phyloP scores from a whole-genome alignment of 2,329 filamentous ascomycete genomes.

The Rhytidhysteron rufulum region DNA sequence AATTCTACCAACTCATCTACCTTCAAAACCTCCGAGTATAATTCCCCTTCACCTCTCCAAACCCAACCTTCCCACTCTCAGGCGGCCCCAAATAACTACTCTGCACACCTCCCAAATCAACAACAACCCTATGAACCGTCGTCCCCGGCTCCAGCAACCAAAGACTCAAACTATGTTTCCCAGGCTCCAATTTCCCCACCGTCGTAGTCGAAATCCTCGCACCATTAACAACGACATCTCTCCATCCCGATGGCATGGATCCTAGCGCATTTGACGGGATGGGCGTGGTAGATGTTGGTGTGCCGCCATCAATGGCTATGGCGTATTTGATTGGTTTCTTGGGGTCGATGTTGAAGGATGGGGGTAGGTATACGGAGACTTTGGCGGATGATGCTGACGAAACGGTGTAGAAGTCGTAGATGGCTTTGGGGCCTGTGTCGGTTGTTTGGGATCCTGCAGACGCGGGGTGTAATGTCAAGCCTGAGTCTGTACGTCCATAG shows the following conservation, averaged over 20 bases:
- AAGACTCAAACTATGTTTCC: constrained; percentile 31
- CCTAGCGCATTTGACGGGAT: constrained; percentile 31
- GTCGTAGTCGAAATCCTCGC: constrained; percentile 41
- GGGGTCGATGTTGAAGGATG: constrained; percentile 48
- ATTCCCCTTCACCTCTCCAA: neutral
- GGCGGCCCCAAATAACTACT: constrained; percentile 55
- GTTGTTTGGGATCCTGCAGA: constrained; percentile 13
- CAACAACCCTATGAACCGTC: constrained; percentile 47
- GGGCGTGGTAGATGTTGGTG: constrained; percentile 13
- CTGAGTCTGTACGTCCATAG: constrained; percentile 23
- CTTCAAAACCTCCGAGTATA: too few relatives aligned
- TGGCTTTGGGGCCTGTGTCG: constrained; percentile 11
- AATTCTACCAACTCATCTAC: too few relatives aligned
- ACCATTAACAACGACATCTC: constrained; percentile 43
- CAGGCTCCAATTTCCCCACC: constrained; percentile 18
- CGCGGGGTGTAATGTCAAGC: constrained; percentile 16
- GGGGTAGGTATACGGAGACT: constrained; percentile 31
- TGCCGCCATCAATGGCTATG: constrained; percentile 38
- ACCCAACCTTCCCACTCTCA: constrained; percentile 38
- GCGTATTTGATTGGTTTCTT: constrained; percentile 44
- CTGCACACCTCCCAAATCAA: constrained; percentile 54
- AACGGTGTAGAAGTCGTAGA: constrained; percentile 17
- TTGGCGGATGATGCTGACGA: constrained; percentile 13
- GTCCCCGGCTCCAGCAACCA: constrained; percentile 34
- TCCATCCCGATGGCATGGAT: constrained; percentile 43